Evolutionary conservation across 2,329 filamentous ascomycete genomes (phyloP).

Genomic region (Alternaria sp.): DNA sequence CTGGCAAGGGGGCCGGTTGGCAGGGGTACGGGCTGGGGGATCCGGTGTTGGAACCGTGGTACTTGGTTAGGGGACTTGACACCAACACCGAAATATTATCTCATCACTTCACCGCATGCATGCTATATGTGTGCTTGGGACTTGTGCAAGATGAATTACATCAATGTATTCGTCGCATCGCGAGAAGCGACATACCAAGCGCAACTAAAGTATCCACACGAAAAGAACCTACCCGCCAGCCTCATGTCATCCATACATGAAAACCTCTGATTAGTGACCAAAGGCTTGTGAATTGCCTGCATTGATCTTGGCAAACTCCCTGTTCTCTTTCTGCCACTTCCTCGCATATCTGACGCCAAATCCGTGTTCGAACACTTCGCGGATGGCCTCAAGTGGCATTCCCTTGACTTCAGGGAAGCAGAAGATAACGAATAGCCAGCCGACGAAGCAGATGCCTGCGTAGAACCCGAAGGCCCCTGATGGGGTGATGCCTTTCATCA

Average conservation of each 20-base stretch:
- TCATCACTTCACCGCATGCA: neutral
- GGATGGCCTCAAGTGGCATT: constrained; percentile 46
- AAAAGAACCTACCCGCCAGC: neutral
- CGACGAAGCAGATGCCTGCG: constrained; percentile 44
- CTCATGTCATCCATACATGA: neutral
- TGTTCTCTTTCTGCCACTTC: constrained; percentile 48
- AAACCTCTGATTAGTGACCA: constrained; percentile 16
- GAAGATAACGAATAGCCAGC: constrained; percentile 45
- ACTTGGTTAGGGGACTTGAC: neutral
- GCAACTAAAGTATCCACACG: neutral
- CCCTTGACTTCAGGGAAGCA: constrained; percentile 48
- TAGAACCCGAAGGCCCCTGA: constrained; percentile 50
- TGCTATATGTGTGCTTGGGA: neutral
- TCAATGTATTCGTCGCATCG: neutral
- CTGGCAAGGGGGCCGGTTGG: neutral
- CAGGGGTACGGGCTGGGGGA: neutral
- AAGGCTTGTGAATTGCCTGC: constrained; percentile 27
- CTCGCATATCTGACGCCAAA: constrained; percentile 45
- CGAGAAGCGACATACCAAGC: neutral
- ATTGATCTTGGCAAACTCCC: constrained; percentile 39
- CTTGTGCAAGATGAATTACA: neutral
- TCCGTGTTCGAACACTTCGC: constrained; percentile 44
- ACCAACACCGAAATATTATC: neutral
- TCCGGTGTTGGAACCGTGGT: neutral
- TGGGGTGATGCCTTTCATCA: constrained; percentile 50